Base-by-base conservation (phyloP, 2,329 filamentous ascomycete genomes). In the Paracoccidioides brasiliensis region DNA sequence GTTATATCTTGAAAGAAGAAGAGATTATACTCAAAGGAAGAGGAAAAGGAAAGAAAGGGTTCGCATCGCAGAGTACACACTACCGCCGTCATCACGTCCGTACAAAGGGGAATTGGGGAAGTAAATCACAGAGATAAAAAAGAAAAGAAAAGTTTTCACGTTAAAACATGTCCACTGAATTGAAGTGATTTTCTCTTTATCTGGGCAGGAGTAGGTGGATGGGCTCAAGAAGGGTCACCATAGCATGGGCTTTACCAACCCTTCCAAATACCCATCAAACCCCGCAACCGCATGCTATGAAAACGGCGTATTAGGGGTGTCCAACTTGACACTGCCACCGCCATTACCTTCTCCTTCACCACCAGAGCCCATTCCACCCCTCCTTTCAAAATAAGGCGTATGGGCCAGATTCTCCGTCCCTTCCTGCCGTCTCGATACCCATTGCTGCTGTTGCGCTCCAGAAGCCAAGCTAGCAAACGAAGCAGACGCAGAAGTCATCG, bases 311-410 rank as follows among this genome's bases (percentile, higher is more conserved):
- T 54, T 45, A 14, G 32, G 49, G 22, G 42, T 71, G 7, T 69
- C 65, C 14, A 30, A 10, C 58, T 72, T 68, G 22, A 68, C 70
- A 59, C 72, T 69, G 8, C 68, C 67, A 48, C 63, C 33, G 67
- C 69, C 53, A 64, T 22, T 10, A 15, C 5, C 15, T 12, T 15
- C 28, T 32, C n/a, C 15, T 14, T 14, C 2, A 12, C 40, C 40
- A 41, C 10, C 10, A 2, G 7, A 5, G 4, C 40, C 40, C 40
- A 10, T 14, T 41, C 40, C 14, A 41, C 5, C 10, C 7, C 32
- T 45, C 43, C 43, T 37, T 37, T 37, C 43, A 22, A 22, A 22
- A 22, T 22, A 22, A 22, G 22, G 22, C 22, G 22, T 22, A 22
- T 22, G 22, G 22, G 22, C 22, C 22, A 22, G 22, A 22, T 22